These are phyloP conservation scores for Musa acuminata DNA, from an alignment of 176 grass and related monocot genomes.

Conservation along the genomic window DNA sequence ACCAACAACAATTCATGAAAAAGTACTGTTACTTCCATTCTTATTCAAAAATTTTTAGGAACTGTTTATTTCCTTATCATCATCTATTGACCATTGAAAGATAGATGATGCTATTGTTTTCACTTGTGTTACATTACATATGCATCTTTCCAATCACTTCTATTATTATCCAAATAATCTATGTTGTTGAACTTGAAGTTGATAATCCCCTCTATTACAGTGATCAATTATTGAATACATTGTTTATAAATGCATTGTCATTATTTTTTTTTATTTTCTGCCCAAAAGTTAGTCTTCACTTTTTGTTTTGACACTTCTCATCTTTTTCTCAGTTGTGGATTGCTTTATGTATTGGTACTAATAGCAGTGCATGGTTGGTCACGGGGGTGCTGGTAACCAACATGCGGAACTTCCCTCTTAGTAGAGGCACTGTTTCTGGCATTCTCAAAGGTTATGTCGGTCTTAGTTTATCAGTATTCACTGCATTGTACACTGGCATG, in stretches of 20 bases:
- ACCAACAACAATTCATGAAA: too few species aligned
- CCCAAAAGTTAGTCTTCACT: not conserved
- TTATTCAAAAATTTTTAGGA: too few species aligned
- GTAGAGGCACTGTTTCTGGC: constrained; percentile 77
- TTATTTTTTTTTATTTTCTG: not conserved
- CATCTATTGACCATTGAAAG: too few species aligned
- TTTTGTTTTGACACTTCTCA: constrained; percentile 7
- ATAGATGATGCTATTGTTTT: too few species aligned
- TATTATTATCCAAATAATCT: too few species aligned
- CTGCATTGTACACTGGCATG: constrained; percentile 67
- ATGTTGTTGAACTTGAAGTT: too few species aligned
- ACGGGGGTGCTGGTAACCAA: constrained; percentile 86
- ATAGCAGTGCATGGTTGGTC: constrained; percentile 90
- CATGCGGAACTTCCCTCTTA: constrained; percentile 93
- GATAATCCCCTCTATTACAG: not conserved
- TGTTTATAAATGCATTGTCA: too few species aligned
- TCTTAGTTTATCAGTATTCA: constrained; percentile 79
- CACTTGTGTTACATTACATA: too few species aligned
- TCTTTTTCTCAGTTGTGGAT: constrained; percentile 54
- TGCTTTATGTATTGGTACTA: constrained; percentile 80
- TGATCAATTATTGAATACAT: not conserved
- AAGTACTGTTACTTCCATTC: too few species aligned
- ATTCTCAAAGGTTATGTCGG: constrained; percentile 91
- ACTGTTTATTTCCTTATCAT: too few species aligned
- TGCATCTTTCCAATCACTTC: too few species aligned